Base-by-base conservation (phyloP, 768 basidiomycete species). In the Boletus patriciae region DNA sequence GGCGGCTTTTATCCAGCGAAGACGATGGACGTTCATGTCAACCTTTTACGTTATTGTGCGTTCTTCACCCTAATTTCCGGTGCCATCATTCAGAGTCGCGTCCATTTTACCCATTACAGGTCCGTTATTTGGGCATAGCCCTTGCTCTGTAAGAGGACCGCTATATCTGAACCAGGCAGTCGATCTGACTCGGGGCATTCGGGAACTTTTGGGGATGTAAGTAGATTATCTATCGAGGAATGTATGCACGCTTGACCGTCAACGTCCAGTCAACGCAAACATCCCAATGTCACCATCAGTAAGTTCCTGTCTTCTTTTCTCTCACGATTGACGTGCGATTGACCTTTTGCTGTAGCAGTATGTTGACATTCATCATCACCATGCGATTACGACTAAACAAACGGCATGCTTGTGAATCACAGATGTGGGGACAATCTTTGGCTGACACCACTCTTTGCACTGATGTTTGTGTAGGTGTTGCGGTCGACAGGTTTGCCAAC, bases 191-290 rank as follows among this genome's bases (percentile, higher is more conserved):
- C 0, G 8, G 12, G 15, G 1, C 4, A 12, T 41, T 19, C 37
- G 62, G 63, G 6, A 23, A 51, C n/a, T 65, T 57, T 51, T 56
- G 57, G 59, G 57, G 55, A 33, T 53, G 63, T 64, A n/a, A 51
- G 54, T 46, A n/a, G 34, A 15, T 36, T 10, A 18, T 9, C 13
- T 27, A 31, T 15, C 36, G 18, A 45, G 8, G 6, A 21, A 13
- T 19, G 2, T 37, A 19, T n/a, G 27, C 19, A 46, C 8, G n/a
- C 12, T 27, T 63, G 40, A 62, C 34, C 25, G 15, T 25, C 4
- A 15, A 16, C 11, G 10, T 27, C 18, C 31, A 66, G 64, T 62
- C 31, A 66, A 57, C n/a, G 59, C 64, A 33, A 59, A 55, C 38
- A 49, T 66, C n/a, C 19, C 43, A 4, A 60, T 66, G 54, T n/a